Evolutionary conservation across 495 filamentous ascomycete genomes (phyloP), one percentile per base, ranked within the genome.

Genomic region (Xylaria cubensis): DNA sequence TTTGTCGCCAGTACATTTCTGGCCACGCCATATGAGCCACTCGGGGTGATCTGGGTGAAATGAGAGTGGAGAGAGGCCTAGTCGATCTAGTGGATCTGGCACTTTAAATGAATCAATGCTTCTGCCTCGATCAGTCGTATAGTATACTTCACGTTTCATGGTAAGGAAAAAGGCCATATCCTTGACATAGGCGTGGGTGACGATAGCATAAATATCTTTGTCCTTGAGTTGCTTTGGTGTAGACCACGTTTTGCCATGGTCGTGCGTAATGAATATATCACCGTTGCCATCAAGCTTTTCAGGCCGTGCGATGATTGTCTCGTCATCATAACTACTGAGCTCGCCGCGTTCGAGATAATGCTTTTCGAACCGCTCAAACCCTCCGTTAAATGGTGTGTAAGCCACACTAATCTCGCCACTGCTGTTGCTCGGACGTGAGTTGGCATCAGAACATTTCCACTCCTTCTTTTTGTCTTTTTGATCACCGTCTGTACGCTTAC

Each of bases 21-120:
- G 84, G 46, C 95, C 95, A 51, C 90, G 91, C 95, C 94, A 99
- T 71, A 99, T 92, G 44, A 98, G 79, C 92, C 94, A 97, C 74
- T 97, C 90, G 73, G 86, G 89, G 71, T 92, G 86, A 64, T 89
- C 87, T 9, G 93, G 91, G 75, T 99, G 96, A 82, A 98, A 98
- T 50, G 84, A 80, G 68, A 92, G 84, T 36, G 86, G 85, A 4
- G 86, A 41, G 2, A 71, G 72, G 19, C 71, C 69, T 62, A 78
- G 73, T 50, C 42, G 61, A 41, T 77, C 78, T 63, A 74, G 76
- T 64, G 75, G 80, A 74, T 84, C 83, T 19, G 86, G 88, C 3
- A 91, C 87, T 56, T 92, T 80, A 80, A 97, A 97, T 24, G 79
- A 79, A 69, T 90, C 85, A 74, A 94, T 90, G 67, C 80, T 89